These are phyloP conservation scores for Sporisorium iseilematis-ciliati DNA, from an alignment of 1,284 basidiomycete genomes.

Conservation along the genomic window DNA sequence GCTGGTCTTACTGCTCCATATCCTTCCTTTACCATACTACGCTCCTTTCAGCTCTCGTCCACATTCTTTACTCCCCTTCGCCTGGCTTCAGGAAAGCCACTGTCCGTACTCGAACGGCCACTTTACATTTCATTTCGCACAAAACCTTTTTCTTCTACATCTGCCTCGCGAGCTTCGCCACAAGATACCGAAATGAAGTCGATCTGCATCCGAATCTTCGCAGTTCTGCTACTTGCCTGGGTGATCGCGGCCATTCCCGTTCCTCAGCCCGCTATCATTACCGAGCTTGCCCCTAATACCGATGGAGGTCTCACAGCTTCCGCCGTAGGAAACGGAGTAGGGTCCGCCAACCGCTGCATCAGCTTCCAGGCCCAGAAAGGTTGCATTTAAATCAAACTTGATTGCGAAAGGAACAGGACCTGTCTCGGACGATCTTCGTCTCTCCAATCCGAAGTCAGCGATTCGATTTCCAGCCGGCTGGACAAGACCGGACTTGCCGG, in stretches of 20 bases:
- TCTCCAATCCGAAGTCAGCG: neutral
- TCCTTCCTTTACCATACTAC: neutral
- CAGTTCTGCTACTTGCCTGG: neutral
- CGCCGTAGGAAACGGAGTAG: neutral
- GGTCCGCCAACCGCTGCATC: neutral
- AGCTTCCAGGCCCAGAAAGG: neutral
- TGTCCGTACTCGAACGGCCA: no score
- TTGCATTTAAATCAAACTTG: no score
- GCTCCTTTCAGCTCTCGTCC: neutral
- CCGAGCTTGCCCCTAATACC: no score
- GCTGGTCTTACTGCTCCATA: neutral
- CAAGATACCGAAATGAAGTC: neutral
- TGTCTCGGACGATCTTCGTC: neutral
- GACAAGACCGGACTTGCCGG: no score
- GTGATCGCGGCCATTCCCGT: neutral
- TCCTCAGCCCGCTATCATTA: neutral
- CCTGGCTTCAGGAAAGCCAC: neutral
- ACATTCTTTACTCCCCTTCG: neutral
- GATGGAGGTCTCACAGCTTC: neutral
- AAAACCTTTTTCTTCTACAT: no score
- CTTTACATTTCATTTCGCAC: neutral
- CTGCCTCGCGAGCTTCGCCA: neutral
- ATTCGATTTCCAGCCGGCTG: no score
- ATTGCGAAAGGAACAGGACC: neutral
- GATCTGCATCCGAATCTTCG: neutral